Base-by-base conservation (phyloP, 1,139 yeast species). In the Debaryomyces psychrophilus region DNA sequence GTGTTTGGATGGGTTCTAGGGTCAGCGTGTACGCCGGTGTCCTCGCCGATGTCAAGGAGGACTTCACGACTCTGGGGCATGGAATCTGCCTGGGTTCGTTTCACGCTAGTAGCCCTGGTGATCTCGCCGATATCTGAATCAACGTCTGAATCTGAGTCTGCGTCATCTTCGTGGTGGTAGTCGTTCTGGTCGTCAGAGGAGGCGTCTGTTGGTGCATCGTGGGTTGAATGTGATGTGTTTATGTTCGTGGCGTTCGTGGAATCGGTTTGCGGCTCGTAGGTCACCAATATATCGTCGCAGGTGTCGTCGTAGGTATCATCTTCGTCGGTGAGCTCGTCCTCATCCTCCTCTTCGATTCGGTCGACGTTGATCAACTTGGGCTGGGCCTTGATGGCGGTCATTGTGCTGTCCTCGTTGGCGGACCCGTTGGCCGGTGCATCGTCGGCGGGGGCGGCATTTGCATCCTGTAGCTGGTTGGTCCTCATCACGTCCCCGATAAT, bases 321-420 rank as follows among this genome's bases (percentile, higher is more conserved):
- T 5, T 57, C 66, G 8, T 65, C 67, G 2, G 41, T 38, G 23
- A 38, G 17, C 26, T 65, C 70, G 22, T 74, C 80, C 53, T 72
- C 82, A 34, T 77, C 77, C 44, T 72, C 79, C 56, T 77, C 82
- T 28, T 71, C 77, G 47, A 78, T 78, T 48, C 76, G 69, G 37
- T 73, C 78, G 12, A 84, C 81, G 44, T 79, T 77, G 23, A 87
- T 85, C 52, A 86, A 68, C 50, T 78, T 71, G 1, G 93, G 90
- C 55, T 78, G 85, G 1, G 86, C 92, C 54, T 82, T 78, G 46
- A 85, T 82, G 4, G 92, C 92, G 0, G 88, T 83, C 60, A 81
- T 82, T 39, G 85, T 81, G 12, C 55, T 56, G 34, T 53, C 51
- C 14, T 34, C 31, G 22, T 43, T 17, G 11, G 43, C 27, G 9